Base-by-base conservation (phyloP, 257 asterid species). In the Anisodus acutangulus region DNA sequence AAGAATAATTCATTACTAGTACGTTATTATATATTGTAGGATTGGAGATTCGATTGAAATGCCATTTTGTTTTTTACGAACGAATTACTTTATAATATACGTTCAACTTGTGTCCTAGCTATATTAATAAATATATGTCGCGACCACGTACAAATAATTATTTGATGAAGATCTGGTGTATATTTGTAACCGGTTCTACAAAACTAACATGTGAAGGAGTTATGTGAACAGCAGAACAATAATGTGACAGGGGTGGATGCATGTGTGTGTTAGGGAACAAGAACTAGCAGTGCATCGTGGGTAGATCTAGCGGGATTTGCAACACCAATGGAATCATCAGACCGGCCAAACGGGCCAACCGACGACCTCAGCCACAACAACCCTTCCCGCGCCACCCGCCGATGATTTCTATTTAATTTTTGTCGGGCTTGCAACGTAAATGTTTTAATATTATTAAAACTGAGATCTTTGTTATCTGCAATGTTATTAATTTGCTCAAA, bases 201-300 rank as follows among this genome's bases (percentile, higher is more conserved):
- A 72, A 47, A 59, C 81, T 74, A 74, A 74, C 81, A 74, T 74
- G 81, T 74, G 62, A 74, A 74, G 13, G 43, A 22, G 11, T 4
- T 71, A 17, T 45, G 16, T 47, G 9, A 71, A 71, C 60, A 49
- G 9, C 22, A 22, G 62, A 12, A 71, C 17, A n/a, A n/a, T 74
- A 12, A 74, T 13, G 16, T 67, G 26, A 67, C 41, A 13, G 8
- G 11, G 59, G 78, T 37, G 17, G 45, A 17, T 10, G 70, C 16
- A 9, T 64, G 71, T 68, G 79, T 71, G 79, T 4, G 59, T 47
- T 45, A 19, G 80, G 80, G 81, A 35, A 74, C 81, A 74, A 74
- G 45, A 74, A 74, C 62, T 19, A 74, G 22, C 43, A 74, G 43
- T 2, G 41, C 35, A 11, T 74, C 60, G 81, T 74, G 81, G 81